Base-by-base conservation (phyloP, 2,329 filamentous ascomycete species). In the Aspergillus fijiensis region DNA sequence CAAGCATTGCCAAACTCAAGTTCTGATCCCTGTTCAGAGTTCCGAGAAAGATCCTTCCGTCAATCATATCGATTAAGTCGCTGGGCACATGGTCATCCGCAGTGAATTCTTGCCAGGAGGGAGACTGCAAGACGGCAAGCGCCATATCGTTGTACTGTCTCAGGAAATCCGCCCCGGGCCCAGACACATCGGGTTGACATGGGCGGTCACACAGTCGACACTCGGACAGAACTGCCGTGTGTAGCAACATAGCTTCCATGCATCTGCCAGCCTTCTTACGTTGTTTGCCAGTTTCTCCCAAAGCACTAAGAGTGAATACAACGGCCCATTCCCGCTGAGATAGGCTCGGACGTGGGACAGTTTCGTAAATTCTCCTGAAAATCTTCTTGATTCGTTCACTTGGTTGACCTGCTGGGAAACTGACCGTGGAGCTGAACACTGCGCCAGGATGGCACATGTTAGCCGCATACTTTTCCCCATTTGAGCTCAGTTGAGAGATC, bases 51-150 rank as follows among this genome's bases (percentile, higher is more conserved):
- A 84, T 66, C 45, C 84, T 77, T 6, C 85, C 85, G 70, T 87
- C 85, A 14, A 87, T 69, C 5, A 84, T 70, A 68, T 88, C 85
- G 16, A 77, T 77, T 5, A 85, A 68, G 67, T 86, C 82, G 64
- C 78, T 81, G 10, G 60, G 55, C 9, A 68, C 54, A 14, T 64
- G 31, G 31, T 60, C 61, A 12, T 66, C 51, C 3, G 57, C 53
- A 48, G 74, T 67, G 48, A 67, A 69, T 12, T 67, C 66, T 54
- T 57, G 66, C 79, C 73, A 84, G 29, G 59, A 68, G 52, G 64
- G 60, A 21, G 73, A 76, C 21, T 67, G 67, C 59, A 84, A 64
- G 47, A 81, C 65, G 42, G 60, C 64, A 29, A 70, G 68, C 12
- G 77, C 75, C 21, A 70, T 69, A 23, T 69, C 65, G 5, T 77